Evolutionary conservation across 257 asterid genomes (phyloP), one percentile per base, ranked within the genome.

Genomic region (Salvia splendens): DNA sequence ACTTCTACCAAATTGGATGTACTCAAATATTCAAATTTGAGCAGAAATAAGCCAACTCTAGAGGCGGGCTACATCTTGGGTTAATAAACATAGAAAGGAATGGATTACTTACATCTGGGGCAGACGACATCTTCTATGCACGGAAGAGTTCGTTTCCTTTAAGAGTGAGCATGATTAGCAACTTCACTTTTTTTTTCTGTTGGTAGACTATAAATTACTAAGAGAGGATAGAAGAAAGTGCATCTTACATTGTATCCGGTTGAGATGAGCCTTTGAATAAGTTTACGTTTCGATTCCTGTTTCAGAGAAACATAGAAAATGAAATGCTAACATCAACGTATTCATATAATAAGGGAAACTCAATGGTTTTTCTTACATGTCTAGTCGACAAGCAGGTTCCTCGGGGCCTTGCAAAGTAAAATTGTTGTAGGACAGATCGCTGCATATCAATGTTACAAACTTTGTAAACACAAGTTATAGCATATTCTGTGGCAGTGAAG

Each of bases 391-490:
- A 70, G 91, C 86, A 62, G 85, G 77, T 60, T 75, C 84, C 14
- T 79, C 91, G 10, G 85, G 79, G 71, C 86, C 95, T 82, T 80
- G 86, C 89, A 82, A 83, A 11, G 93, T 83, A 67, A 91, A 91
- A 73, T 91, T 91, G 69, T 91, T 91, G 88, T 88, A 91, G 9
- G 97, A 88, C 62, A 88, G 89, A 80, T 88, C 97, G 64, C 96
- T 88, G 95, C 77, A 67, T 58, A 68, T 45, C 72, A 74, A 40
- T 75, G 51, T 76, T 30, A 53, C 40, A 28, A 53, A 28, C 60
- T 53, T 8, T 5, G 8, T 4, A 24, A 53, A 11, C 43, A n/a
- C 16, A 41, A 7, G 53, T 36, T 43, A 53, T 12, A 52, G 58
- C 14, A 62, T 20, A 62, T 32, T 28, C 49, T 30, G 16, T 17